Evolutionary conservation across 148 eudicot species (phyloP), one percentile per base, ranked within the genome.

Genomic region (Selenicereus undatus): DNA sequence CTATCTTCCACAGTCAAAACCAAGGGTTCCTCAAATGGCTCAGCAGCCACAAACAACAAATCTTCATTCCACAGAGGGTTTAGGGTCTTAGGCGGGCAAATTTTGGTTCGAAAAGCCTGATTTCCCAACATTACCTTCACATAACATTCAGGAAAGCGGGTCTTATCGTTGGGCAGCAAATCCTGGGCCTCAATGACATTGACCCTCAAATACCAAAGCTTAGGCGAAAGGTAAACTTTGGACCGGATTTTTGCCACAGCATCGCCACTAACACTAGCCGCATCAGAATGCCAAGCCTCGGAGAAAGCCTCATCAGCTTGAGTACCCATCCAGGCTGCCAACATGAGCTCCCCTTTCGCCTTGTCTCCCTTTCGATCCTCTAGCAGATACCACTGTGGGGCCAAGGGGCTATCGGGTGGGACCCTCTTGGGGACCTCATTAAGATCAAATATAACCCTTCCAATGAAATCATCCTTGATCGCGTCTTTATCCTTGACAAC

Each of bases 281-380:
- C 91, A 87, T 91, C 97, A 13, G 94, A 93, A 86, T 93, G 97
- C 94, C 92, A 91, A 20, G 94, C 91, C 52, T 93, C 97, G 0
- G 90, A 70, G 52, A 93, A 93, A 0, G 86, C 89, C 89, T 93
- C 97, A 58, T 93, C 97, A 0, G 91, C 97, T 74, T 93, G 97
- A 80, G 94, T 93, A 12, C 97, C 97, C 86, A 79, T 91, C 97
- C 97, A 93, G 81, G 90, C 85, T 17, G 97, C 97, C 70, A 93
- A 85, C 97, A 93, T 93, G 35, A 93, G 86, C 82, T 93, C 94
- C 11, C 93, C 97, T 56, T 84, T 93, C 12, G 82, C 81, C 84
- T 91, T 93, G 16, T 78, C 88, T 29, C 91, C 93, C 27, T 73
- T 89, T 8, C 56, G 85, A 50, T 91, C 93, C 78, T 88, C 94